Conservation (phyloP, 2,329 filamentous ascomycete species). For the Penicillium vulpinum region DNA sequence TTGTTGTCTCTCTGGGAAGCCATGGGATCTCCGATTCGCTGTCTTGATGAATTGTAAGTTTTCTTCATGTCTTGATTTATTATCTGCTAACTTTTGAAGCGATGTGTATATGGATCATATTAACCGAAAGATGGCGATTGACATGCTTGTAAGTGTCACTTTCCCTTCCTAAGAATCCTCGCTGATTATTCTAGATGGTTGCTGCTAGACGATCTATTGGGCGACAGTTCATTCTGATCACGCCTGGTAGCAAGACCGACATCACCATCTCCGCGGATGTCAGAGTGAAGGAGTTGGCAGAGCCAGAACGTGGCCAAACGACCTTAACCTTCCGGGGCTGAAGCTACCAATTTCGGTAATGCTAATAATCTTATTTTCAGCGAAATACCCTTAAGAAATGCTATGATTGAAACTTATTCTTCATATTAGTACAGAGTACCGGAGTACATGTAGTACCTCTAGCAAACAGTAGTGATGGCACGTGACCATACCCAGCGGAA, state of each 20-base stretch:
- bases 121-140: slow-evolving; percentile 88
- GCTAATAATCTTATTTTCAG: not conserved
- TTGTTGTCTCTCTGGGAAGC: slow-evolving; percentile 94
- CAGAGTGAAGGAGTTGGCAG: slow-evolving; percentile 47
- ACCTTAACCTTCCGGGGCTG: slow-evolving; percentile 36
- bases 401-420: not conserved
- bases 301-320: slow-evolving; percentile 48
- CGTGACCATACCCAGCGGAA: slow-evolving; percentile 6
- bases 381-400: slow-evolving; percentile 9
- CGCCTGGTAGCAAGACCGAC: slow-evolving; percentile 75
- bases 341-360: not conserved
- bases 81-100: slow-evolving; percentile 30
- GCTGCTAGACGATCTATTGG: slow-evolving; percentile 84
- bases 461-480: not conserved
- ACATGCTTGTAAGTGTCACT: slow-evolving; percentile 74
- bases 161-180: not conserved
- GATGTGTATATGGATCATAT: slow-evolving; percentile 99
- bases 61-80: slow-evolving; percentile 14
- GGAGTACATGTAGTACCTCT: not conserved
- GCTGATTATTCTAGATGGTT: slow-evolving; percentile 59
- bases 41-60: slow-evolving; percentile 83
- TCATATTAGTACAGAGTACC: not conserved
- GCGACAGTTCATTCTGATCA: slow-evolving; percentile 93
- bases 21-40: slow-evolving; percentile 93
- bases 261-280: slow-evolving; percentile 49